Percentiles rank a stretch among this genome's conserved stretches.
Conservation (phyloP, 176 grass and related monocot species). For the Hsuehochloa calcarea region DNA sequence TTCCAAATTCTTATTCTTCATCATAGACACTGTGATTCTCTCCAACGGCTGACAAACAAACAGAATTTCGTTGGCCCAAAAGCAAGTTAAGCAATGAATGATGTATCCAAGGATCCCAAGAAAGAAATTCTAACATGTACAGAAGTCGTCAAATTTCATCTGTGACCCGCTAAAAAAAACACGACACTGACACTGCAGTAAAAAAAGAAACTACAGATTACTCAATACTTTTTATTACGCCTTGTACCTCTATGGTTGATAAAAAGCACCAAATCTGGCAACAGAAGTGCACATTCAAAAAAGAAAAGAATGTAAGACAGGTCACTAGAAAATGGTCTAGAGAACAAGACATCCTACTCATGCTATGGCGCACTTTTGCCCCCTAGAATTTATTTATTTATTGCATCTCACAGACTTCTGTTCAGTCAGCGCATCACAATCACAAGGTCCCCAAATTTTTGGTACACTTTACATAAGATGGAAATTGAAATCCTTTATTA, state of each 20-base stretch:
- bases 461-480: neutral
- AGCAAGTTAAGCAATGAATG: conserved; percentile 15
- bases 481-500: conserved; percentile 5
- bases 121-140: neutral
- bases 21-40: conserved; percentile 34
- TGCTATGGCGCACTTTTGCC: neutral
- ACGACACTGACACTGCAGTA: neutral
- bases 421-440: neutral
- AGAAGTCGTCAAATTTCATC: neutral
- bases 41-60: conserved; percentile 39
- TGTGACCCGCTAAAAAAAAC: neutral
- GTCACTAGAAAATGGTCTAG: neutral
- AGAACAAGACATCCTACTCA: neutral
- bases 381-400: neutral
- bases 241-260: neutral
- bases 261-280: neutral
- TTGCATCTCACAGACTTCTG: neutral
- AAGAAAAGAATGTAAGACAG: neutral
- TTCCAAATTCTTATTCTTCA: conserved; percentile 46
- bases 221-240: neutral
- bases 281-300: neutral
- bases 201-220: neutral
- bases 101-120: conserved; percentile 9
- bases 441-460: neutral
- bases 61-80: conserved; percentile 4